A percentile compares a stretch with the other conserved stretches of the same genome.
Evolutionary conservation across 352 stramenopile genomes (phyloP).

Genomic region (Phytopythium chamaehyphon): DNA sequence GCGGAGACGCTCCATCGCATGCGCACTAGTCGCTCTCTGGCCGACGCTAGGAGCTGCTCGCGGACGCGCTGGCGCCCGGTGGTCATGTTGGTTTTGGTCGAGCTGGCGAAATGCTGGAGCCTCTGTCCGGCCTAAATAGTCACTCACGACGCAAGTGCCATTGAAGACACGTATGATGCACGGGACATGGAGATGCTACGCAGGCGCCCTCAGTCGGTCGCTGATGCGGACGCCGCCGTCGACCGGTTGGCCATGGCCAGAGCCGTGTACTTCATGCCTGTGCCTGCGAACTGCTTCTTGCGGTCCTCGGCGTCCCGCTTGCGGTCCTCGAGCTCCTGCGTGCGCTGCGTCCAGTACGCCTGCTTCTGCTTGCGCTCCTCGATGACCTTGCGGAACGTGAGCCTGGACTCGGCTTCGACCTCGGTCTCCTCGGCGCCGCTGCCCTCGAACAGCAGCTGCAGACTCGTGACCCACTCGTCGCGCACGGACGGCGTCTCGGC

Average conservation of each 20-base stretch:
- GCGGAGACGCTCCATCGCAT: background rate
- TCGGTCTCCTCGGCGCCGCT: slow-evolving; percentile 28
- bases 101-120: background rate
- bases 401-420: slow-evolving; percentile 26
- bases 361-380: slow-evolving; percentile 77
- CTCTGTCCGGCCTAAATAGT: background rate
- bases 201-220: too few relatives aligned
- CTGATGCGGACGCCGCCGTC: background rate
- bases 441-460: slow-evolving; percentile 76
- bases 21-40: slow-evolving; percentile 34
- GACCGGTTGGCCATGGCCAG: slow-evolving; percentile 69
- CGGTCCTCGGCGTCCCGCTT: slow-evolving; percentile 72
- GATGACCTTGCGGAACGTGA: slow-evolving; percentile 66
- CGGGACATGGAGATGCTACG: background rate
- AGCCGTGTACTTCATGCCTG: slow-evolving; percentile 81
- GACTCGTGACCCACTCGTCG: slow-evolving; percentile 64
- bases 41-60: slow-evolving; percentile 2
- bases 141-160: background rate
- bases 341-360: slow-evolving; percentile 72
- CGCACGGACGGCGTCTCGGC: slow-evolving; percentile 55
- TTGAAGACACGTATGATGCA: background rate
- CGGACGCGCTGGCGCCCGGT: background rate
- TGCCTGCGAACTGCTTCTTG: slow-evolving; percentile 70
- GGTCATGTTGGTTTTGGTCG: background rate
- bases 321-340: slow-evolving; percentile 68